Evolutionary conservation across 805 yeast genomes (phyloP).

Genomic region (Wilhelminamyces savonicus): DNA sequence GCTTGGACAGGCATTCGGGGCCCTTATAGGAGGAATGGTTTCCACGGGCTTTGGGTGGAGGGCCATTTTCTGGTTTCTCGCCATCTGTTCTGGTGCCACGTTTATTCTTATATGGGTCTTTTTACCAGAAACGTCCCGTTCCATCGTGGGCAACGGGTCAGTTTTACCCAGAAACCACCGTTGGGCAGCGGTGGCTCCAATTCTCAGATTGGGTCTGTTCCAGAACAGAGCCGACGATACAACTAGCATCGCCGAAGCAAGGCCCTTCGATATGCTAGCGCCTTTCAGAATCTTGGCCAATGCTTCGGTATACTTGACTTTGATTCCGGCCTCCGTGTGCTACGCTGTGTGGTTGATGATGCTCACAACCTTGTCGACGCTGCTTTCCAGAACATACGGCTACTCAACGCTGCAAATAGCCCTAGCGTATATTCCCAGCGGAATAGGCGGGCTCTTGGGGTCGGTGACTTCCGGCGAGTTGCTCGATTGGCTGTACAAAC

Average conservation of each 20-base stretch:
- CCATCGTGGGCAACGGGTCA: slow-evolving; percentile 1
- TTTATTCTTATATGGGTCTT: slow-evolving; percentile 1
- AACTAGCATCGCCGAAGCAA: slow-evolving; percentile 1
- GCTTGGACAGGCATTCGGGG: slow-evolving; percentile 3
- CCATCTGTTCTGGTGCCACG: slow-evolving; percentile 1
- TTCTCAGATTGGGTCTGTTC: slow-evolving; percentile 1
- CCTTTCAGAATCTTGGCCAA: slow-evolving; percentile 39
- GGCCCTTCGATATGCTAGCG: slow-evolving; percentile 6
- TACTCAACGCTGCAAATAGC: slow-evolving; percentile 1
- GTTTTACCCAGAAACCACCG: slow-evolving; percentile 1
- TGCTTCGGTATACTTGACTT: slow-evolving; percentile 39
- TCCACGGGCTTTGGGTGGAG: slow-evolving; percentile 3
- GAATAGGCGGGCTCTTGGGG: slow-evolving; percentile 2
- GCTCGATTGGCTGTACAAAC: slow-evolving; percentile 1
- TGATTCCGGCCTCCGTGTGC: slow-evolving; percentile 55
- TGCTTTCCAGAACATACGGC: slow-evolving; percentile 43
- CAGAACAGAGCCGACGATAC: no score
- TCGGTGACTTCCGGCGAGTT: slow-evolving; percentile 1
- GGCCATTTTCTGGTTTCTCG: slow-evolving; percentile 4
- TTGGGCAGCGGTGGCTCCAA: slow-evolving; percentile 2
- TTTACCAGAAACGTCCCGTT: slow-evolving; percentile 2
- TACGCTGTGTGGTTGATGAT: slow-evolving; percentile 68
- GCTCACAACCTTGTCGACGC: slow-evolving; percentile 58
- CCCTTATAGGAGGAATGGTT: slow-evolving; percentile 2
- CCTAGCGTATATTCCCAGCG: slow-evolving; percentile 3